Conservation (phyloP, 2,329 filamentous ascomycete species). For the Beauveria sp. region DNA sequence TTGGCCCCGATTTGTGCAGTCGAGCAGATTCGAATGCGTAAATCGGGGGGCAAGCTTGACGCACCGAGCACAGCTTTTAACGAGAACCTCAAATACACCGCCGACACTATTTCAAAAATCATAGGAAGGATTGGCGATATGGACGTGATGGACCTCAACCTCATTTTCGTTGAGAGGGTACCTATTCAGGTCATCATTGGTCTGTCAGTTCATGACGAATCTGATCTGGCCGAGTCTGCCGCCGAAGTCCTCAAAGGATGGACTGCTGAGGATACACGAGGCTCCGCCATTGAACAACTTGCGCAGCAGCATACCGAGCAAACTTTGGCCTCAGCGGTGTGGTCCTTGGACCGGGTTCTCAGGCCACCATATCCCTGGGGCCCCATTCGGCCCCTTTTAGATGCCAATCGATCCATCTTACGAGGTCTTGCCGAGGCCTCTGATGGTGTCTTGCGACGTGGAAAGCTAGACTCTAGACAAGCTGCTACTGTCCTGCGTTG, state of each 20-base stretch:
- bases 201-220: slow-evolving; percentile 72
- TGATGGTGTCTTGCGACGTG: slow-evolving; percentile 48
- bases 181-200: slow-evolving; percentile 70
- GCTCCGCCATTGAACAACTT: slow-evolving; percentile 31
- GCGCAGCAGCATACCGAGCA: slow-evolving; percentile 32
- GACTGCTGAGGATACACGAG: slow-evolving; percentile 55
- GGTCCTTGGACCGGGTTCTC: slow-evolving; percentile 28
- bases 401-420: slow-evolving; percentile 50
- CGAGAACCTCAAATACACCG: slow-evolving; percentile 49
- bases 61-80: slow-evolving; percentile 62
- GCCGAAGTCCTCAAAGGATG: slow-evolving; percentile 77
- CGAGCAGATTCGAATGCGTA: slow-evolving; percentile 60
- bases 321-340: slow-evolving; percentile 37
- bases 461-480: slow-evolving; percentile 51
- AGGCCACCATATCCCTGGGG: slow-evolving; percentile 41
- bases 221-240: slow-evolving; percentile 70
- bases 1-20: slow-evolving; percentile 64
- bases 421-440: slow-evolving; percentile 48
- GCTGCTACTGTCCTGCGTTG: slow-evolving; percentile 62
- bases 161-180: slow-evolving; percentile 59
- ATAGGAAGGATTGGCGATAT: slow-evolving; percentile 77
- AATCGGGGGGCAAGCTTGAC: slow-evolving; percentile 35
- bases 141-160: slow-evolving; percentile 56
- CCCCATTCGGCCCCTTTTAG: slow-evolving; percentile 49
- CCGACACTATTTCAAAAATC: slow-evolving; percentile 60